Conservation (phyloP, 257 asterid genomes). For the Thymus mandschuricus region DNA sequence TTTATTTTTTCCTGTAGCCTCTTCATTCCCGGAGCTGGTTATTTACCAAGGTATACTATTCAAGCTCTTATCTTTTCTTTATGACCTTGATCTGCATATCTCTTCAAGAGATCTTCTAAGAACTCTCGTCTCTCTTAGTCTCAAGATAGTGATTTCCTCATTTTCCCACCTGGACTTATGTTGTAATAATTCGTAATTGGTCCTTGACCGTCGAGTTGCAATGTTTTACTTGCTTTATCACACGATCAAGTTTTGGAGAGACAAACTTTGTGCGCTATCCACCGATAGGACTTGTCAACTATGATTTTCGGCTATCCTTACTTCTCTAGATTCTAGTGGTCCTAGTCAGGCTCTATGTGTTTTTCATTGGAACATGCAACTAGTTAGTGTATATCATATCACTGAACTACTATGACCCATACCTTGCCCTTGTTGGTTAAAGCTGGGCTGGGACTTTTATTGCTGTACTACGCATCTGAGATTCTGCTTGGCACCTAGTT, state of each 20-base stretch:
- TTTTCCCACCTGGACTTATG: slow-evolving; percentile 15
- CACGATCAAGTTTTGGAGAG: not conserved
- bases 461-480: not conserved
- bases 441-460: not conserved
- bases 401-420: not conserved
- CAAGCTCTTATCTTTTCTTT: slow-evolving; percentile 17
- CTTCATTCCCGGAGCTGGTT: slow-evolving; percentile 75
- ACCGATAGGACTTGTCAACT: not conserved
- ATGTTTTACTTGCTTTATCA: not conserved
- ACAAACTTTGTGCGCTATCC: not conserved
- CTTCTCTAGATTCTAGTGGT: not conserved
- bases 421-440: not conserved
- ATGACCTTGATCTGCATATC: slow-evolving; percentile 19
- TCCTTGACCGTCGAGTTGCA: not conserved
- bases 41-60: slow-evolving; percentile 75
- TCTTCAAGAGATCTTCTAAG: not conserved
- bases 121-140: not conserved
- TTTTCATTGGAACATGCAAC: slow-evolving; percentile 6
- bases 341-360: slow-evolving; percentile 1
- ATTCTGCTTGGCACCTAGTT: not conserved
- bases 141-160: slow-evolving; percentile 3
- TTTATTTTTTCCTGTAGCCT: slow-evolving; percentile 63
- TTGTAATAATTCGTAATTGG: not conserved
- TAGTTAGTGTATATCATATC: not conserved
- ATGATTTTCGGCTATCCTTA: not conserved